phyloP scores from a whole-genome alignment of 169 alveolate genomes.

The Babesia bovis region DNA sequence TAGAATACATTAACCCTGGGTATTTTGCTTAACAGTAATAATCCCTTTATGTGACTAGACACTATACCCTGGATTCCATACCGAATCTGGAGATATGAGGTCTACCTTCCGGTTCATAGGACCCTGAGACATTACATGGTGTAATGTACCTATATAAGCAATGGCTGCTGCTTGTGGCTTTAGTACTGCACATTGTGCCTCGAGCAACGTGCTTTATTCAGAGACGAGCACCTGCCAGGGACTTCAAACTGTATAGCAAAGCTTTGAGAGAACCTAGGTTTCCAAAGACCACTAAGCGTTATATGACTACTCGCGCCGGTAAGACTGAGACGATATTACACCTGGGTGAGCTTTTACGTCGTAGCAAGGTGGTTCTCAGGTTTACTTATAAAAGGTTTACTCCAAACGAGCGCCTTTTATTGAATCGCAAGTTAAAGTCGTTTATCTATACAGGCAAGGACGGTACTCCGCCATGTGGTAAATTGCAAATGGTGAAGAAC shows the following conservation, averaged over 20 bases:
- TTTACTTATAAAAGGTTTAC: slow-evolving; percentile 37
- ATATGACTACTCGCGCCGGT: slow-evolving; percentile 43
- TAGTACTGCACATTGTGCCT: neutral
- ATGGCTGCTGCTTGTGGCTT: neutral
- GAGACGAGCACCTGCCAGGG: neutral
- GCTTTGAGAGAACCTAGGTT: slow-evolving; percentile 12
- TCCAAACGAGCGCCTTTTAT: slow-evolving; percentile 3
- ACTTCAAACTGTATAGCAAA: slow-evolving; percentile 9
- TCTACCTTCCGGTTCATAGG: too few relatives aligned
- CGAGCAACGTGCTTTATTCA: neutral
- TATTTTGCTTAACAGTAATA: too few relatives aligned
- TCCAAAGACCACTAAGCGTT: slow-evolving; percentile 39
- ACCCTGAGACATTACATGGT: too few relatives aligned
- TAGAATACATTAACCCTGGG: too few relatives aligned
- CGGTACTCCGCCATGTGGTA: slow-evolving; percentile 33
- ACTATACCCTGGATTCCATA: too few relatives aligned
- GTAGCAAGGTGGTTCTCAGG: slow-evolving; percentile 19
- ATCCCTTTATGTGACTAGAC: too few relatives aligned
- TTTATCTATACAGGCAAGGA: slow-evolving; percentile 25
- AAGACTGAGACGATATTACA: slow-evolving; percentile 21
- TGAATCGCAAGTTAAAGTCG: slow-evolving; percentile 11
- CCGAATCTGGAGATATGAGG: too few relatives aligned
- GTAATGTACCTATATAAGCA: neutral
- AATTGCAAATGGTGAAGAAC: slow-evolving; percentile 54
- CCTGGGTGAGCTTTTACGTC: slow-evolving; percentile 23